A percentile compares a stretch with the other conserved stretches of the same genome.
Conservation (phyloP, 352 stramenopile genomes). For the Pelagophyceae sp. region DNA sequence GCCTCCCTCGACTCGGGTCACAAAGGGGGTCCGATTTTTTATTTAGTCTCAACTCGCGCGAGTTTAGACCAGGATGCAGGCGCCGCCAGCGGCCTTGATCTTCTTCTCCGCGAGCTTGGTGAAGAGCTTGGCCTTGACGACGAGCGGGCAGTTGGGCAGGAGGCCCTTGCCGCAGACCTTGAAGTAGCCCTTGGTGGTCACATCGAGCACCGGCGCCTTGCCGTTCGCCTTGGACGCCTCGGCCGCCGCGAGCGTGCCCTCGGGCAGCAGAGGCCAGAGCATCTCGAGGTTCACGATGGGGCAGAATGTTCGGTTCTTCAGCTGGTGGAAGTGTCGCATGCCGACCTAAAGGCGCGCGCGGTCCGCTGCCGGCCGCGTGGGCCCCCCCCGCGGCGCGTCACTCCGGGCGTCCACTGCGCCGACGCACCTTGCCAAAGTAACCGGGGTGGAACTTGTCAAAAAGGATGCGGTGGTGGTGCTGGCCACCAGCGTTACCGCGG, state of each 20-base stretch:
- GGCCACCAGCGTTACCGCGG: slow-evolving; percentile 99
- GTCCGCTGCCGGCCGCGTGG: too few relatives aligned
- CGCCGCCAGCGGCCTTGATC: slow-evolving; percentile 97
- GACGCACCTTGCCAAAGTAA: slow-evolving; percentile 96
- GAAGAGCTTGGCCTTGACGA: slow-evolving; percentile 99
- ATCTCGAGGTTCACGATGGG: slow-evolving; percentile 98
- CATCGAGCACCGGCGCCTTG: slow-evolving; percentile 97
- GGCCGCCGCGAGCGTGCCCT: slow-evolving; percentile 91
- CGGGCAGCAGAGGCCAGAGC: slow-evolving; percentile 95
- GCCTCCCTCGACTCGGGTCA: too few relatives aligned
- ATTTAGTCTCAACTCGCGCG: too few relatives aligned
- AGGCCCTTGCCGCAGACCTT: slow-evolving; percentile 99
- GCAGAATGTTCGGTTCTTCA: slow-evolving; percentile 91
- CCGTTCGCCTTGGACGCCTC: slow-evolving; percentile 77
- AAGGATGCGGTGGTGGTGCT: slow-evolving; percentile 99
- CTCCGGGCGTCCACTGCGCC: neutral
- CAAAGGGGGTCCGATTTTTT: too few relatives aligned
- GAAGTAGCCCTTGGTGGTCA: slow-evolving; percentile 95
- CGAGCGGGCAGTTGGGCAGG: slow-evolving; percentile 88
- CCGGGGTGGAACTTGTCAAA: slow-evolving; percentile 99
- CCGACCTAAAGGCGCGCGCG: slow-evolving; percentile 62
- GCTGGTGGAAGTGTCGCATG: slow-evolving; percentile 98
- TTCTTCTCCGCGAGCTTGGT: slow-evolving; percentile 98
- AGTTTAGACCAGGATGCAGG: slow-evolving; percentile 79
- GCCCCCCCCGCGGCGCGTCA: too few relatives aligned